Evolutionary conservation across 2,329 filamentous ascomycete species (phyloP).

Genomic region (Fusarium liriodendri): DNA sequence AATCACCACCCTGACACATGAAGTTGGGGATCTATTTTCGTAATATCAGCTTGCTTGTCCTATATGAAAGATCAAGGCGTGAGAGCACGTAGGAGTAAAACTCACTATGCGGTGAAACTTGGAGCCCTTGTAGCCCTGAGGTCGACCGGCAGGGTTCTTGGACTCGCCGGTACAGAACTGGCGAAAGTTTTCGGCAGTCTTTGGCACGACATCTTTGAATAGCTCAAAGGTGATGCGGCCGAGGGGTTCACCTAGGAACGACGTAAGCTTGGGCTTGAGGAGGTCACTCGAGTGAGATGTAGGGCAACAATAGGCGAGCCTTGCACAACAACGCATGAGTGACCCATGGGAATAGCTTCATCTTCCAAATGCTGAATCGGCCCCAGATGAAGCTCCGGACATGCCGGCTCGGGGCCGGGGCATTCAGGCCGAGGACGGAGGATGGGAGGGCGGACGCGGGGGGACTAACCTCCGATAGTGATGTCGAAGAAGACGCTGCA

Average conservation of each 20-base stretch:
- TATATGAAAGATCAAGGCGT: background rate
- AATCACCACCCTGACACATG: conserved; percentile 98
- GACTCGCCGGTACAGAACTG: conserved; percentile 96
- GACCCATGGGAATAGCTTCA: conserved; percentile 34
- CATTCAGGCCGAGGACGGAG: background rate
- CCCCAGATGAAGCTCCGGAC: background rate
- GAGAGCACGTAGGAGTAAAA: conserved; percentile 25
- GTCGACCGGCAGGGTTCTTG: conserved; percentile 79
- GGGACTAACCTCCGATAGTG: conserved; percentile 74
- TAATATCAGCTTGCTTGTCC: conserved; percentile 13
- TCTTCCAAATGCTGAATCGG: conserved; percentile 1
- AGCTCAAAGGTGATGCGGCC: conserved; percentile 92
- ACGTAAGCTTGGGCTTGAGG: background rate
- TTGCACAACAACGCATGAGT: background rate
- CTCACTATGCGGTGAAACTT: conserved; percentile 94
- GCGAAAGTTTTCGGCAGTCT: conserved; percentile 95
- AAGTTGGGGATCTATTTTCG: conserved; percentile 84
- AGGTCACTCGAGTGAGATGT: background rate
- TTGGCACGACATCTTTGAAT: conserved; percentile 84
- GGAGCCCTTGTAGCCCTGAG: conserved; percentile 93
- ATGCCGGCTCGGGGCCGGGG: conserved; percentile 2
- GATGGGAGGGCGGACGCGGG: background rate
- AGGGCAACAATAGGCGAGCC: background rate
- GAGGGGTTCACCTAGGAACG: conserved; percentile 78
- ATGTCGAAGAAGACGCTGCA: conserved; percentile 79